These are phyloP conservation scores for Oryza brachyantha DNA, from an alignment of 176 grass and related monocot genomes.

Conservation along the genomic window DNA sequence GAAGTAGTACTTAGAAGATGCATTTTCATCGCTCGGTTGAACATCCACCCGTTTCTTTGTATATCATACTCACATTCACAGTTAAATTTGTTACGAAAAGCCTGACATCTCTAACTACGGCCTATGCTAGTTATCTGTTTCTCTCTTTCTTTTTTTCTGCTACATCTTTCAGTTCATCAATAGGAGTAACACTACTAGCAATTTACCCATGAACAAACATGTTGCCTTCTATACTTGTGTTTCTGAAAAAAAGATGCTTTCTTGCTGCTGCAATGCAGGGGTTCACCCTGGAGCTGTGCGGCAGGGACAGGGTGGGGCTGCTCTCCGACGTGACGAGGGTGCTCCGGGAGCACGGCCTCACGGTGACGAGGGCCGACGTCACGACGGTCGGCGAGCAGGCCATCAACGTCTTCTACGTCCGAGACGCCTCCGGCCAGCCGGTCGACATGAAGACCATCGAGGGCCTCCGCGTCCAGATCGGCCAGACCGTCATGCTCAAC, in stretches of 20 bases:
- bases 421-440: constrained; percentile 61
- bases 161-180: not conserved
- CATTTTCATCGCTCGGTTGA: too few relatives aligned
- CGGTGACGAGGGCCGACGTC: constrained; percentile 68
- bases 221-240: not conserved
- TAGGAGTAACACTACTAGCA: too few relatives aligned
- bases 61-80: too few relatives aligned
- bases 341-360: constrained; percentile 67
- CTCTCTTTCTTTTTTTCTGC: too few relatives aligned
- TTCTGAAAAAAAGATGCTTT: not conserved
- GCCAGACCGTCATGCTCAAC: constrained; percentile 83
- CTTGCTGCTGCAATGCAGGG: constrained; percentile 41
- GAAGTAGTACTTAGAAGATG: too few relatives aligned
- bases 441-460: constrained; percentile 81
- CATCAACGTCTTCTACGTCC: constrained; percentile 69
- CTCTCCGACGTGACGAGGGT: constrained; percentile 77
- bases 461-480: constrained; percentile 66
- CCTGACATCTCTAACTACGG: too few relatives aligned
- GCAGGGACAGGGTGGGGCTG: constrained; percentile 78
- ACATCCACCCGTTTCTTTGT: too few relatives aligned
- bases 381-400: constrained; percentile 65
- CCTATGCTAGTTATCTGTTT: too few relatives aligned
- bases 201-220: too few relatives aligned
- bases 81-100: too few relatives aligned
- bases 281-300: constrained; percentile 89